Conservation (phyloP, 768 basidiomycete species). For the Nidularia pulvinata region DNA sequence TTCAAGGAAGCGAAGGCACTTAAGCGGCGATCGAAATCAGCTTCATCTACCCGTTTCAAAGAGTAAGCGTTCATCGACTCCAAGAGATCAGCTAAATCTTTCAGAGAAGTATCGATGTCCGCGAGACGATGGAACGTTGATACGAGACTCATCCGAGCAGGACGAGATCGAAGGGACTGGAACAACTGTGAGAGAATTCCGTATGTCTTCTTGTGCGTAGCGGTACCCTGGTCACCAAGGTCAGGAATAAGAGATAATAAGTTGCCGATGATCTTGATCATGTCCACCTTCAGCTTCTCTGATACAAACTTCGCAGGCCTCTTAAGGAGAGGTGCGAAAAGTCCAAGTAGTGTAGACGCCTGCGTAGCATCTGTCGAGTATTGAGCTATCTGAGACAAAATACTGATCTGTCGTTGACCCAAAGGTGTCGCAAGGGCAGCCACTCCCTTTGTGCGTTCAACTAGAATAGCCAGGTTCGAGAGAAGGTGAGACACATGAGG, state of each 20-base stretch:
- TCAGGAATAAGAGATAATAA: slow-evolving; percentile 70
- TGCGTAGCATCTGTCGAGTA: slow-evolving; percentile 71
- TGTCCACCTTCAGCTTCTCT: slow-evolving; percentile 84
- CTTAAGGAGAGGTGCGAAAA: slow-evolving; percentile 82
- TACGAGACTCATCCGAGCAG: slow-evolving; percentile 69
- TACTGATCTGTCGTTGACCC: slow-evolving; percentile 77
- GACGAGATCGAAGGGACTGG: slow-evolving; percentile 70
- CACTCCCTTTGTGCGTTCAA: slow-evolving; percentile 58
- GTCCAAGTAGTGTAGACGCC: slow-evolving; percentile 66
- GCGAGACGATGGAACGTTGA: slow-evolving; percentile 57
- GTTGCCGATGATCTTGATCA: slow-evolving; percentile 70
- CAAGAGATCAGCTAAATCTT: slow-evolving; percentile 51
- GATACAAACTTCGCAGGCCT: slow-evolving; percentile 74
- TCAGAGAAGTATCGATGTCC: slow-evolving; percentile 42
- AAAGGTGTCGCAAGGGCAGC: slow-evolving; percentile 57
- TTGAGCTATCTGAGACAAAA: slow-evolving; percentile 79
- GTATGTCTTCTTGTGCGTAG: slow-evolving; percentile 52
- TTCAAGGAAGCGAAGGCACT: slow-evolving; percentile 75
- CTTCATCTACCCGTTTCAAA: slow-evolving; percentile 79
- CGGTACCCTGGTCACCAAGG: slow-evolving; percentile 42
- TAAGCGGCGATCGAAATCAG: slow-evolving; percentile 89
- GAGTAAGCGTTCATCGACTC: slow-evolving; percentile 87
- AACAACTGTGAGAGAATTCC: slow-evolving; percentile 76
- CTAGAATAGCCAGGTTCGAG: slow-evolving; percentile 64
- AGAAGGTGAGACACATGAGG: slow-evolving; percentile 77